phyloP scores from a whole-genome alignment of 805 yeast species.

The Cyberlindnera euphorbiiphila region DNA sequence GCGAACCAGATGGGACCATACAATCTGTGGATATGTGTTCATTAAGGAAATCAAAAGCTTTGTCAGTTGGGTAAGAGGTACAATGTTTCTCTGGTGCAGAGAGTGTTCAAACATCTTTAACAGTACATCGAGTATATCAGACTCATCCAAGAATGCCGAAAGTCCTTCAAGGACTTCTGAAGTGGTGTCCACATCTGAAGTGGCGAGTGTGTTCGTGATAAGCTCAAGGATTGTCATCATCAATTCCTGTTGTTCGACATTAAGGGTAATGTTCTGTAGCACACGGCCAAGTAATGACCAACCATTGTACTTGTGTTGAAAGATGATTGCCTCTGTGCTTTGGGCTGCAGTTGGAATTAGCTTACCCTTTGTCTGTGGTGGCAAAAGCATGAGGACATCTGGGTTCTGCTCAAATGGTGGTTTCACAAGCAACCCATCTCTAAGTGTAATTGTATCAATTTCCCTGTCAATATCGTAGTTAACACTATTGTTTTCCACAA shows the following conservation, averaged over 20 bases:
- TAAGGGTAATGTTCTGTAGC: conserved; percentile 50
- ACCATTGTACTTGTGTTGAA: conserved; percentile 73
- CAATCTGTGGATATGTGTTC: conserved; percentile 53
- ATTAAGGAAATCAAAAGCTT: conserved; percentile 47
- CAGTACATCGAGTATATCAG: conserved; percentile 59
- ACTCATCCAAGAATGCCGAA: conserved; percentile 46
- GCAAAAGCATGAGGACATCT: conserved; percentile 41
- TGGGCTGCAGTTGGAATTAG: conserved; percentile 49
- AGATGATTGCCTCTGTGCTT: conserved; percentile 47
- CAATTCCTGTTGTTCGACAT: conserved; percentile 36
- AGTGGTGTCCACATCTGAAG: conserved; percentile 38
- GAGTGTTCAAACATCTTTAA: conserved; percentile 67
- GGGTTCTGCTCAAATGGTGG: conserved; percentile 54
- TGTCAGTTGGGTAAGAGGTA: conserved; percentile 42
- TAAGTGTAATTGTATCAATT: conserved; percentile 49
- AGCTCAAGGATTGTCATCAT: conserved; percentile 49
- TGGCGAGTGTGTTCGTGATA: conserved; percentile 43
- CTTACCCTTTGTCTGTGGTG: conserved; percentile 65
- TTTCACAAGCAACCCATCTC: conserved; percentile 43
- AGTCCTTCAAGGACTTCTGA: conserved; percentile 33
- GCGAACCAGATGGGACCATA: conserved; percentile 75
- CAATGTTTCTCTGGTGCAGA: conserved; percentile 49
- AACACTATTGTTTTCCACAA: conserved; percentile 34
- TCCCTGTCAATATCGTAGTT: conserved; percentile 44
- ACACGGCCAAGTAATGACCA: conserved; percentile 84